Evolutionary conservation across 257 asterid genomes (phyloP), one percentile per base, ranked within the genome.

Genomic region (Penstemon newberryi): DNA sequence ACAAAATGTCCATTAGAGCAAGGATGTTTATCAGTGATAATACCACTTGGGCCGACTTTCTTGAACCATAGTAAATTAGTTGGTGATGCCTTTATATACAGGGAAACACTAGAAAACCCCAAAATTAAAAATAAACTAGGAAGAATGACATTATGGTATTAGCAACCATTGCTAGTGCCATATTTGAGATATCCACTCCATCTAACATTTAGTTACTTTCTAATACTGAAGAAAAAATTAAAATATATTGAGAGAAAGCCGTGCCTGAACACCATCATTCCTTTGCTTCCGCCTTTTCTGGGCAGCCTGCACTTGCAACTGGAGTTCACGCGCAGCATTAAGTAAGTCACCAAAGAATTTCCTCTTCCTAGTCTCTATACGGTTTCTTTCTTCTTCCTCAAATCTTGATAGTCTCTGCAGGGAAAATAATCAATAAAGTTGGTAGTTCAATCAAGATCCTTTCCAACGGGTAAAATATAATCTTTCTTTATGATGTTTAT

Each of bases 211-310:
- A 39, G 19, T 59, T 46, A 37, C 58, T 54, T 33, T 56, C 33
- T 25, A 25, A 70, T 9, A 33, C 9, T 50, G 50, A 69, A 56
- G 39, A 55, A 71, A 18, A 5, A 50, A 60, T 37, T 33, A 8
- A 63, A 67, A 56, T 50, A 51, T 40, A 44, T 9, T 43, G 68
- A 67, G 73, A 75, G 19, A 58, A 59, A 62, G 13, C 18, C 90
- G 3, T 85, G 72, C 99, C 96, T 94, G 99, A 77, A 94, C 93
- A 74, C 93, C 91, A 75, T 94, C 99, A 73, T 87, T 91, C 73
- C 96, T 88, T 74, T 91, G 99, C 78, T 91, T 94, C 57, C 99
- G 79, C 39, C 96, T 87, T 75, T 86, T 94, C 81, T 94, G 99
- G 80, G 85, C 73, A 78, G 96, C 96, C 77, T 85, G 97, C 54